A percentile compares a stretch with the other conserved stretches of the same genome.
These are phyloP conservation scores for Entamoeba dispar DNA, from an alignment of 208 protist species.

Conservation along the genomic window DNA sequence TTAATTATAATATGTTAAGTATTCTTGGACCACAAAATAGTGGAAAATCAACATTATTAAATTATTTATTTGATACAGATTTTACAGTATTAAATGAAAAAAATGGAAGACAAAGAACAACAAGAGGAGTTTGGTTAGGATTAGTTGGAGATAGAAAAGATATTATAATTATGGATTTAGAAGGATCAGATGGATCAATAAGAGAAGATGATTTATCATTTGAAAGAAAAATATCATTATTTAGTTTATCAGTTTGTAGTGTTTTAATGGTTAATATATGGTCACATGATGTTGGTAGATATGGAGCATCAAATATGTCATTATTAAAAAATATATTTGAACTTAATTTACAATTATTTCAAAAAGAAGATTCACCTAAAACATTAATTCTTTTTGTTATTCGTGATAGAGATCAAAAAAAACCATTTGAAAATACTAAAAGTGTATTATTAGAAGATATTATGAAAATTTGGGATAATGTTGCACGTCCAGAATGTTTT, in stretches of 20 bases:
- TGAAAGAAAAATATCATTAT: constrained; percentile 1
- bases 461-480: not conserved
- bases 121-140: constrained; percentile 4
- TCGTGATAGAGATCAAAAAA: not conserved
- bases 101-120: not conserved
- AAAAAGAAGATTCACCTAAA: not conserved
- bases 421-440: not conserved
- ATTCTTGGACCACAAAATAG: constrained; percentile 6
- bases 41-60: constrained; percentile 17
- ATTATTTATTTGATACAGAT: constrained; percentile 8
- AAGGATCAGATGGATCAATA: constrained; percentile 7
- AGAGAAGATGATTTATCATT: not conserved
- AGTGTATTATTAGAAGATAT: not conserved
- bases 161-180: constrained; percentile 1
- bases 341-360: not conserved
- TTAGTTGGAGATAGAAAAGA: not conserved
- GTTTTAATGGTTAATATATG: constrained; percentile 15
- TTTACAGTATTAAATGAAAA: not conserved
- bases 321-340: not conserved
- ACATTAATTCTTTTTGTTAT: not conserved
- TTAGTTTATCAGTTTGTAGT: not conserved
- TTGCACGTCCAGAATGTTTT: not conserved
- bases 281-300: constrained; percentile 4
- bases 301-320: not conserved
- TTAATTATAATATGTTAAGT: constrained; percentile 2